Conservation (phyloP, 2,329 filamentous ascomycete species). For the Myriangium duriaei region DNA sequence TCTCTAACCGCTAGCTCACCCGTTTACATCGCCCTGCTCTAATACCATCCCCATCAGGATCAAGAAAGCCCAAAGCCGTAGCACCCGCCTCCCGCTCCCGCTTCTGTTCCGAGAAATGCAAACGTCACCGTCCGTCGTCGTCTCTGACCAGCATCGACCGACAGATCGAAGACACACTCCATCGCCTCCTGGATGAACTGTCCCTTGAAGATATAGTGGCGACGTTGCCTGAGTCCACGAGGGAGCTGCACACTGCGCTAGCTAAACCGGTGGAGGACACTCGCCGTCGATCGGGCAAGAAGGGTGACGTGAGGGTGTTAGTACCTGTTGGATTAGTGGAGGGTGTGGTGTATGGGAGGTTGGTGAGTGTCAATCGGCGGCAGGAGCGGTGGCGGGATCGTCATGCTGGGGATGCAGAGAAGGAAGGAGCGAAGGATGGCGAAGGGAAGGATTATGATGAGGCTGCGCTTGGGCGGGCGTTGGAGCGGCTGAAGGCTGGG, state of each 20-base stretch:
- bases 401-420: background rate
- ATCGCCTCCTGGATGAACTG: slow-evolving; percentile 27
- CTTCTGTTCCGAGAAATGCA: slow-evolving; percentile 47
- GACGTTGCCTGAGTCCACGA: background rate
- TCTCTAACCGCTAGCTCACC: too few relatives aligned
- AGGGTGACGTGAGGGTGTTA: slow-evolving; percentile 40
- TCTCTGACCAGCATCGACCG: slow-evolving; percentile 29
- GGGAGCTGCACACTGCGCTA: background rate
- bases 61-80: slow-evolving; percentile 20
- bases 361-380: background rate
- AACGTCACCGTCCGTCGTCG: slow-evolving; percentile 37
- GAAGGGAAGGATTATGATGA: slow-evolving; percentile 10
- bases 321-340: slow-evolving; percentile 41
- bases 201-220: slow-evolving; percentile 5
- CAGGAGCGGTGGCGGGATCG: slow-evolving; percentile 2
- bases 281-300: background rate
- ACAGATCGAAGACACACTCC: slow-evolving; percentile 41
- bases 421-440: background rate
- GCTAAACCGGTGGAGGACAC: slow-evolving; percentile 4
- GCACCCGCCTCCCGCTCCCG: slow-evolving; percentile 29
- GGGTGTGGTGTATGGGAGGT: slow-evolving; percentile 34
- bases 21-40: background rate
- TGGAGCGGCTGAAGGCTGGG: slow-evolving; percentile 4
- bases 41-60: too few relatives aligned
- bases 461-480: slow-evolving; percentile 1